A percentile compares a stretch with the other conserved stretches of the same genome.
Conservation (phyloP, 805 yeast genomes). For the Sungouiozyma intestinalis region DNA sequence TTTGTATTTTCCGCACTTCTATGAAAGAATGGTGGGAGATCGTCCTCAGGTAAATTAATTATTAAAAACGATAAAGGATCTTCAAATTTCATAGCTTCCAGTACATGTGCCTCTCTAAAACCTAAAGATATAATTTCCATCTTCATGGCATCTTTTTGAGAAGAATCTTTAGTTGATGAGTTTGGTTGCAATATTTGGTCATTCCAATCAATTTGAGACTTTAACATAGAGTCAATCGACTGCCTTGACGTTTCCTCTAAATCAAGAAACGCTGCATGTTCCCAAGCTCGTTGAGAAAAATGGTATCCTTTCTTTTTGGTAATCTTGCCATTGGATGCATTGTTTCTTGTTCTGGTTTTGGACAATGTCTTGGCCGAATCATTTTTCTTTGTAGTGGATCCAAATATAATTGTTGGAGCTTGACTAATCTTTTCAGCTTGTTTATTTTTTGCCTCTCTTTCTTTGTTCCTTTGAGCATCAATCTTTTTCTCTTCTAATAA, state of each 20-base stretch:
- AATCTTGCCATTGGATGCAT: neutral
- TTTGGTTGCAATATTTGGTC: conserved; percentile 5
- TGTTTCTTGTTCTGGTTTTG: neutral
- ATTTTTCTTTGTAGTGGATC: neutral
- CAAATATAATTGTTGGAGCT: conserved; percentile 37
- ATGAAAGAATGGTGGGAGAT: conserved; percentile 58
- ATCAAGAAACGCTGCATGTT: conserved; percentile 54
- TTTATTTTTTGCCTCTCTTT: conserved; percentile 35
- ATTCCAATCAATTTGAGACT: conserved; percentile 48
- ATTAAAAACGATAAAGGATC: conserved; percentile 44
- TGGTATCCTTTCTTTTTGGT: conserved; percentile 5
- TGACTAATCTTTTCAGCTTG: conserved; percentile 42
- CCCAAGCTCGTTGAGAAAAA: conserved; percentile 54
- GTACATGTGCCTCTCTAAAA: conserved; percentile 57
- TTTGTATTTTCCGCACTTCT: conserved; percentile 48
- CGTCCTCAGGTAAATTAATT: conserved; percentile 90
- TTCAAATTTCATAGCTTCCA: conserved; percentile 56
- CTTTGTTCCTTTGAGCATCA: conserved; percentile 36
- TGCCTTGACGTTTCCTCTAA: conserved; percentile 55
- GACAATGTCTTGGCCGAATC: neutral
- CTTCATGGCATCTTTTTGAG: conserved; percentile 15
- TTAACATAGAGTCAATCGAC: conserved; percentile 51
- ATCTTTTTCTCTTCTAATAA: conserved; percentile 46
- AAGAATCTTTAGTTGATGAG: conserved; percentile 4
- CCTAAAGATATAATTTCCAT: conserved; percentile 40